Base-by-base conservation (phyloP, 1,139 yeast genomes). In the Sugiyamaella castrensis region DNA sequence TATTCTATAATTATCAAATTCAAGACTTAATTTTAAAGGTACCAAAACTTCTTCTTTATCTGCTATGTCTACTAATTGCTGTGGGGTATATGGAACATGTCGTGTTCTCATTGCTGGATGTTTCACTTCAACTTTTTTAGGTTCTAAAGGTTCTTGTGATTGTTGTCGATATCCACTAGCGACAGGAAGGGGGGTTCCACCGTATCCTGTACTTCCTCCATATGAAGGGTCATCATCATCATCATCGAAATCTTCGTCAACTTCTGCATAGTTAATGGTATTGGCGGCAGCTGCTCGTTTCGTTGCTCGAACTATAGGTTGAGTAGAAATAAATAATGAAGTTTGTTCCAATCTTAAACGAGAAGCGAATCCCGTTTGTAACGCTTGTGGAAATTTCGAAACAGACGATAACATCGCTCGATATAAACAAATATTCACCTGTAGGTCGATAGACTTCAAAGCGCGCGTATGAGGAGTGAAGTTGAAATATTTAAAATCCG, bases 191-290 rank as follows among this genome's bases (percentile, higher is more conserved):
- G 47, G 42, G n/a, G 43, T 38, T 12, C 51, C 32, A 27, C 34
- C 13, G 30, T 44, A 36, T 11, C 54, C 52, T 12, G 48, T 37
- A 36, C 46, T 19, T 32, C 49, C 41, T 24, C 54, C 48, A 38
- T 39, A 43, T n/a, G 50, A 34, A 19, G 52, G 46, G 9, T 48
- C 53, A 9, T 43, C 50, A 36, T 82, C 87, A 42, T 83, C 87
- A 51, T 80, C 79, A 53, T 87, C 95, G 54, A 77, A 79, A 60
- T 86, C 95, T 53, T 82, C 85, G 67, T 82, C 88, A 48, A 77
- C 67, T 59, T 89, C 98, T 0, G 96, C 92, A 62, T 89, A 91
- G 65, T 86, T 88, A 47, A 88, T 81, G 44, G 82, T 84, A 46
- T 80, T 78, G 13, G 55, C 55, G 2, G 62, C 57, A 12, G 77